Evolutionary conservation across 805 yeast species (phyloP), one percentile per base, ranked within the genome.

Genomic region (Sugiyamaella mastotermitis): DNA sequence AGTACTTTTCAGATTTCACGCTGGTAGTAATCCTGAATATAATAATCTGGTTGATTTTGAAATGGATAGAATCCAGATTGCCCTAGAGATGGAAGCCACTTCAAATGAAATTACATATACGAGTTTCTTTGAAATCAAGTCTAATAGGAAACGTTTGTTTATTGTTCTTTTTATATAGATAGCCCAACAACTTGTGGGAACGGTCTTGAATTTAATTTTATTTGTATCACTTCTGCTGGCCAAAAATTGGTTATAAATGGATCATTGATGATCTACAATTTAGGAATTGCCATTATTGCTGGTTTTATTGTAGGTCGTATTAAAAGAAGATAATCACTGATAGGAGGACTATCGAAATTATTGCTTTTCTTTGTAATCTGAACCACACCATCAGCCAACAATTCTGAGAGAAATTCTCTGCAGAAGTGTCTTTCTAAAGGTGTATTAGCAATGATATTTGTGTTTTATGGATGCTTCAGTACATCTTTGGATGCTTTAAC

Each of bases 371-470:
- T 38, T 26, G 20, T 42, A 3, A 59, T 68, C 33, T 67, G 72
- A 68, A 72, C 69, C 39, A 69, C 76, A 31, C 69, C 72, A 41
- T 67, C 70, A 55, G 64, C 75, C 53, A 66, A 69, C 43, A 54
- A 31, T 13, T 26, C 10, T 11, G 24, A 35, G 39, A 15, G 20
- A 11, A 16, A 42, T 27, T 37, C 39, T 34, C 13, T 5, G 28
- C 14, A 37, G 7, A 24, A 19, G 11, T 33, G 35, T 11, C 35
- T 38, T 8, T 37, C 38, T 10, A 26, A 26, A 7, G 50, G 41
- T 10, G 44, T 43, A 14, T 15, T 45, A n/a, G 43, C 45, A 11
- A 32, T 45, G 42, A 45, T 45, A 22, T 45, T 42, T 37, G 23
- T 45, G n/a, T 45, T 31, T 19, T 33, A 38, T 19, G 21, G 34